Conservation (phyloP, 23 red algal species). For the Agarophyton chilense region DNA sequence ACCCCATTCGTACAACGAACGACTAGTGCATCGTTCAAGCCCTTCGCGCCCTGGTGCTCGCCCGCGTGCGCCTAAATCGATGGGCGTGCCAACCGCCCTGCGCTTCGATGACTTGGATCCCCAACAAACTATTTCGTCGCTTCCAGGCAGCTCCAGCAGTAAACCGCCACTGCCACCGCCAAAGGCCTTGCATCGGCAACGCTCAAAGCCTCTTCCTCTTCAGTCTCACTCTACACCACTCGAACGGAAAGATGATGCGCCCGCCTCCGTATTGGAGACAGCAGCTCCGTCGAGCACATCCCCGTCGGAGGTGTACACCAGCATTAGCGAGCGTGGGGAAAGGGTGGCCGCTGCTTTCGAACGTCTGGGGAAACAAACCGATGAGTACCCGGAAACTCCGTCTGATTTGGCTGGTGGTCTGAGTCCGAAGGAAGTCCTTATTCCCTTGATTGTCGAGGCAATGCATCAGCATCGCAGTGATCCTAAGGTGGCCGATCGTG, state of each 20-base stretch:
- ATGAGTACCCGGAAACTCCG: conserved; percentile 11
- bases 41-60: background rate
- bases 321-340: conserved; percentile 34
- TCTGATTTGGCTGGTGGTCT: conserved; percentile 22
- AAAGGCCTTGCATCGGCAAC: background rate
- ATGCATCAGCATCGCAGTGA: conserved; percentile 64
- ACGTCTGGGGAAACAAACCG: conserved; percentile 31
- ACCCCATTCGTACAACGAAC: conserved; percentile 3
- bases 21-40: background rate
- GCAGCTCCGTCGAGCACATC: conserved; percentile 32
- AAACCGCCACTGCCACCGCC: conserved; percentile 33
- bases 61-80: background rate
- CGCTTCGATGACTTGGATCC: conserved; percentile 10
- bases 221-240: background rate
- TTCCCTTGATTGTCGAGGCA: conserved; percentile 67
- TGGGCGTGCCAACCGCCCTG: conserved; percentile 1
- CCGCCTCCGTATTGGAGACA: background rate
- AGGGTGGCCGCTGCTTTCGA: conserved; percentile 42
- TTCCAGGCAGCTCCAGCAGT: background rate
- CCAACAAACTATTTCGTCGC: background rate
- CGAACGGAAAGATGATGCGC: conserved; percentile 1
- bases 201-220: background rate
- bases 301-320: conserved; percentile 28
- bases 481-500: conserved; percentile 63
- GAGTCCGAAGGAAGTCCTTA: conserved; percentile 46